Base-by-base conservation (phyloP, 2,329 filamentous ascomycete genomes). In the Nemania bipapillata region DNA sequence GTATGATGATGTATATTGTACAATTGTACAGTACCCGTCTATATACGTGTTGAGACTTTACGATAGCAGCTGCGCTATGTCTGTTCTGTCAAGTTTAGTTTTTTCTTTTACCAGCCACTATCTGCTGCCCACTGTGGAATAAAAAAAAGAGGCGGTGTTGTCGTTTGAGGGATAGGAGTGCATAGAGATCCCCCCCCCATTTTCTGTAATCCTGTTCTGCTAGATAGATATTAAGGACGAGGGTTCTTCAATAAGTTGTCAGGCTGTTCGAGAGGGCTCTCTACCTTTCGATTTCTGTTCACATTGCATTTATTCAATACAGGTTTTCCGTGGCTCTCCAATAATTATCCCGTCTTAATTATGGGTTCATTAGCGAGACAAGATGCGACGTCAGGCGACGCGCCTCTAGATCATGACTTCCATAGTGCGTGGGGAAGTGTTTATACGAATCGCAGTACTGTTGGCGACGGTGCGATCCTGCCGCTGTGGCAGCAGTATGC, bases 341-440 rank as follows among this genome's bases (percentile, higher is more conserved):
- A n/a, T 4, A 30, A 20, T 11, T 42, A 3, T 3, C 30, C 15
- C 28, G 1, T 35, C 6, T 17, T 26, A 7, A 53, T 1, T 1
- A 65, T 65, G 66, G 20, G 37, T 63, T 35, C 55, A 20, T 20
- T 32, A n/a, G 40, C 3, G 3, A 35, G 12, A 17, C 20, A 37
- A 53, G 37, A 45, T n/a, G 47, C 24, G 8, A 26, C 32, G 57
- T 6, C 53, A 15, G 15, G 35, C 26, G 49, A 66, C 9, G 30
- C 60, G 35, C n/a, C 45, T 12, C 58, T 76, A 0, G 72, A 76
- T 28, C 74, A 76, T 40, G 69, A 76, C 30, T 71, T 76, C 35
- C 73, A 76, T 24, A 75, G 70, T 7, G 72, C 68, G 20, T 73
- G 71, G 63, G 74, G 74, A n/a, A 71, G 68, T 52, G 64, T 74